Conservation (phyloP, 257 asterid species). For the Gentiana macrophylla region DNA sequence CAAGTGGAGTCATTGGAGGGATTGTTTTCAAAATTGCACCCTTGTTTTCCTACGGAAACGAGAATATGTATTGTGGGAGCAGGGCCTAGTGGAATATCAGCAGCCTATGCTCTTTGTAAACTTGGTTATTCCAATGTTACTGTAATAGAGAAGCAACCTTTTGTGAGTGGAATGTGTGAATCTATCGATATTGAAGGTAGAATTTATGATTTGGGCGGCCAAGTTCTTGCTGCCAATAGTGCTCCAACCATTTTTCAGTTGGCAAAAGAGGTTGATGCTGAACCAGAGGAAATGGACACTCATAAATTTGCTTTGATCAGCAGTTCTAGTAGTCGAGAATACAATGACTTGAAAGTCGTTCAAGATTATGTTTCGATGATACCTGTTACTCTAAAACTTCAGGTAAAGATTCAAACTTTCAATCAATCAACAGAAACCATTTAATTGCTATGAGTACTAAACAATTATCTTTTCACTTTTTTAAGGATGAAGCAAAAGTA, state of each 20-base stretch:
- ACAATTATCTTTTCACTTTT: background rate
- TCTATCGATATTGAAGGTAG: conserved; percentile 54
- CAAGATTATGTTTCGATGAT: conserved; percentile 54
- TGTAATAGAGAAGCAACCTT: conserved; percentile 36
- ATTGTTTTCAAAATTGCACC: conserved; percentile 40
- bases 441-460: too few species aligned
- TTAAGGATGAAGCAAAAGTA: conserved; percentile 57
- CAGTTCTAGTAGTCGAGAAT: conserved; percentile 16
- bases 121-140: conserved; percentile 47
- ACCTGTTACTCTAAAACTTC: conserved; percentile 45
- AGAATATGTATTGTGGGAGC: conserved; percentile 56
- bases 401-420: conserved; percentile 16
- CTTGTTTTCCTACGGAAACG: conserved; percentile 33
- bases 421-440: too few species aligned
- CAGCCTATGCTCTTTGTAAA: conserved; percentile 56
- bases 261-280: conserved; percentile 52
- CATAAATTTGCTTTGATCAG: conserved; percentile 42
- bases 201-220: conserved; percentile 76
- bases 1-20: conserved; percentile 21
- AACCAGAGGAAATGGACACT: conserved; percentile 50
- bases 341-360: conserved; percentile 34
- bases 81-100: conserved; percentile 65
- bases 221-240: conserved; percentile 71
- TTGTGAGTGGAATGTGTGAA: conserved; percentile 73
- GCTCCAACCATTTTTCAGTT: conserved; percentile 57